These are phyloP conservation scores for Pythium brassicae DNA, from an alignment of 352 stramenopile genomes.

Conservation along the genomic window DNA sequence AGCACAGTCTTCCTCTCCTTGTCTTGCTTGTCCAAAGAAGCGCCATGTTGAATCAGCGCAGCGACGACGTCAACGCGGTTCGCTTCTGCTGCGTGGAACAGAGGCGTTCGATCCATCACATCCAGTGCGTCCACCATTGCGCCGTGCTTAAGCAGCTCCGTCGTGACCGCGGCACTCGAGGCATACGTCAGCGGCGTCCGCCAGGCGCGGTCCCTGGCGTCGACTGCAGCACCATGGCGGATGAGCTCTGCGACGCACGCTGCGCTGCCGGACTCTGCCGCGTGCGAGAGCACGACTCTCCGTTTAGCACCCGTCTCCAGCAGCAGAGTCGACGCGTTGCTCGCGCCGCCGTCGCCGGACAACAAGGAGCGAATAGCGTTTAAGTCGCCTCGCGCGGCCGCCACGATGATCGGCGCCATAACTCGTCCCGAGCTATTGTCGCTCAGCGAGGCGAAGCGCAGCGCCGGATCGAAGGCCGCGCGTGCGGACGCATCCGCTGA, in stretches of 20 bases:
- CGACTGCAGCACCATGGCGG: not conserved
- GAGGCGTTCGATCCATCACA: not conserved
- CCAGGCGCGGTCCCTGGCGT: not conserved
- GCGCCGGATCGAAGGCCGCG: no score
- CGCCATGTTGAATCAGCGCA: not conserved
- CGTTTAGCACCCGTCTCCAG: no score
- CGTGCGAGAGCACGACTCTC: not conserved
- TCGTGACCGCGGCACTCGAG: not conserved
- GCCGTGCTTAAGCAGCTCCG: not conserved
- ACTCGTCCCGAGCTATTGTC: no score
- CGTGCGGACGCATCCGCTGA: no score
- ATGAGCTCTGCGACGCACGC: not conserved
- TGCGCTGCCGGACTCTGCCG: not conserved
- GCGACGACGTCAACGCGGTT: not conserved
- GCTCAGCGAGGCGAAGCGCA: no score
- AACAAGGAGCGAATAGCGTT: no score
- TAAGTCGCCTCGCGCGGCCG: no score
- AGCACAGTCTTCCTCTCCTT: not conserved
- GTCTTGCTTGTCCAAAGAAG: not conserved
- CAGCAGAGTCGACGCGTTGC: no score
- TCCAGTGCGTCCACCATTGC: no score
- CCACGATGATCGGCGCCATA: no score
- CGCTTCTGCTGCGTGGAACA: not conserved
- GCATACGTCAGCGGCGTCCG: not conserved
- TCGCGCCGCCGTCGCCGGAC: no score